A percentile compares a stretch with the other conserved stretches of the same genome.
These are phyloP conservation scores for Blastocystis sp. DNA, from an alignment of 352 stramenopile species.

Conservation along the genomic window DNA sequence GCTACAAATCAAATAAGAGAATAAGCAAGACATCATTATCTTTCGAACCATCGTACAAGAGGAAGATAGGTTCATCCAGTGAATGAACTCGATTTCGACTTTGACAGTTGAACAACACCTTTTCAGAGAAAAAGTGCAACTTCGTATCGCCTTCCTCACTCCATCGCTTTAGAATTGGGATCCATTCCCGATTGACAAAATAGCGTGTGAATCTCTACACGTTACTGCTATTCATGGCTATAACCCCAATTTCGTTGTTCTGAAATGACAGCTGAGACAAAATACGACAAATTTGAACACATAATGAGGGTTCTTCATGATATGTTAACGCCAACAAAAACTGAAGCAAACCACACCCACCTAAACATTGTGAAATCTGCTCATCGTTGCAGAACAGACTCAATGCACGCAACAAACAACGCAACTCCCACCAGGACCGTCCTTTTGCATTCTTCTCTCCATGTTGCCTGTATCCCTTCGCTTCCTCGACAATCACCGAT, in stretches of 20 bases:
- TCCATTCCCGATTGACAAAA: not conserved
- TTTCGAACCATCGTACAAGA: not conserved
- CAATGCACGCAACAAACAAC: not conserved
- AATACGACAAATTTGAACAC: conserved; percentile 3
- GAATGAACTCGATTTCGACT: not conserved
- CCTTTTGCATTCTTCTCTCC: conserved; percentile 17
- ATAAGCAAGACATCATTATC: not conserved
- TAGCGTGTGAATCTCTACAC: not conserved
- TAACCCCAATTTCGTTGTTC: not conserved
- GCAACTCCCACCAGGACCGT: not conserved
- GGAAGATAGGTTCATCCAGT: conserved; percentile 34
- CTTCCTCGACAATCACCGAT: not conserved
- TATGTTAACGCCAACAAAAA: not conserved
- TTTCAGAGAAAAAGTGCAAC: conserved; percentile 39
- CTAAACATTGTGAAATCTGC: not conserved
- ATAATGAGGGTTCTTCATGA: conserved; percentile 3
- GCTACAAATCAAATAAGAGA: not conserved
- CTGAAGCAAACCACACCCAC: not conserved
- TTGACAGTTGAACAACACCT: conserved; percentile 9
- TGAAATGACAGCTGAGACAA: not conserved
- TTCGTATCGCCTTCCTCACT: not conserved
- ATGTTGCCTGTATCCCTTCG: not conserved
- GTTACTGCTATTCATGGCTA: not conserved
- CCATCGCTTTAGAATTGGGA: not conserved
- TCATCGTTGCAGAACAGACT: conserved; percentile 16